These are phyloP conservation scores for Starmerella sp. DNA, from an alignment of 805 yeast genomes.

Conservation along the genomic window DNA sequence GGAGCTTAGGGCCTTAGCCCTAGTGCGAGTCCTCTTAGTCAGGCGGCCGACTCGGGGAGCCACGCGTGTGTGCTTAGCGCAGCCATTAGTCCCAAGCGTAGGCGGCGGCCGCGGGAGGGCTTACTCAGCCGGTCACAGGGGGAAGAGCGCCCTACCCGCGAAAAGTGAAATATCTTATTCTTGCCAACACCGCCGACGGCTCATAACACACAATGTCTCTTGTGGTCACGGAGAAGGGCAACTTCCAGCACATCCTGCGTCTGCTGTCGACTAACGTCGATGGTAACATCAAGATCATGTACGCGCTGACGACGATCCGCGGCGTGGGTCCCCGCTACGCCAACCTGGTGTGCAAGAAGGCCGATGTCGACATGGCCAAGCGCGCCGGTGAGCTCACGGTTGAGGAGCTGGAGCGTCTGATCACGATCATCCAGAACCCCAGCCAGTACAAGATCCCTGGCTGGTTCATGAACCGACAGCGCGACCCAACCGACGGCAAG, in stretches of 20 bases:
- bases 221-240: constrained; percentile 98
- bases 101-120: not conserved
- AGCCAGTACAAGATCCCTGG: constrained; percentile 98
- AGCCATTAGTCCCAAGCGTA: not conserved
- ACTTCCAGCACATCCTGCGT: constrained; percentile 99
- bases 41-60: not conserved
- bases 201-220: constrained; percentile 51
- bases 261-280: constrained; percentile 99
- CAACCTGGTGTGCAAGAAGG: constrained; percentile 99
- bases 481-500: constrained; percentile 96
- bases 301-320: constrained; percentile 99
- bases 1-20: not conserved
- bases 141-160: not conserved
- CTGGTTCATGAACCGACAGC: constrained; percentile 99
- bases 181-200: constrained; percentile 8
- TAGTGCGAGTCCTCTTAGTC: not conserved
- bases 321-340: constrained; percentile 99
- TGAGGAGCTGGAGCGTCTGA: constrained; percentile 99
- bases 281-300: constrained; percentile 99
- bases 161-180: constrained; percentile 14
- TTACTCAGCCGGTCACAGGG: not conserved
- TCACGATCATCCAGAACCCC: constrained; percentile 99
- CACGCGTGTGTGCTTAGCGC: not conserved
- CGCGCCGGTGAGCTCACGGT: constrained; percentile 99
- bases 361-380: constrained; percentile 95